Conservation (phyloP, 192 early-diverging fungal genomes). For the Geranomyces variabilis region DNA sequence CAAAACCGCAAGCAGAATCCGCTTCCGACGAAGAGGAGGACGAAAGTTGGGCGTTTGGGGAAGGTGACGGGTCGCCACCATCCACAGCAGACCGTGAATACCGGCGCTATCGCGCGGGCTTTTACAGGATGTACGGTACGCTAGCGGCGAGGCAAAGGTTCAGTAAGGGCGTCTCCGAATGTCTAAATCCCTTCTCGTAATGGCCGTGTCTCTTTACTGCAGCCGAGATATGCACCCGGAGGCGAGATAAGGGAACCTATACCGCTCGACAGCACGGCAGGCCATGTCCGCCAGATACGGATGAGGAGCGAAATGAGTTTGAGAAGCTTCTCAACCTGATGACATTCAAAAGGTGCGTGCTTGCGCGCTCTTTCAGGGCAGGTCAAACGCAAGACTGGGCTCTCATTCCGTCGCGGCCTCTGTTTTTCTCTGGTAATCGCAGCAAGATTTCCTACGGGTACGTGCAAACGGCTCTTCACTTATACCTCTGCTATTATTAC, state of each 20-base stretch:
- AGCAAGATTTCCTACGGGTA: conserved; percentile 30
- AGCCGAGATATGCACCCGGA: conserved; percentile 12
- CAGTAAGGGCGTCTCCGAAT: neutral
- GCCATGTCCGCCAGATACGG: conserved; percentile 17
- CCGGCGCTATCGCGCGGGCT: conserved; percentile 32
- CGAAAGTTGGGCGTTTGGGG: too few species aligned
- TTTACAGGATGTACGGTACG: conserved; percentile 30
- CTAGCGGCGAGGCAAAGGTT: neutral
- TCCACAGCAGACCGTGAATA: conserved; percentile 18
- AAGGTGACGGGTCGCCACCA: neutral
- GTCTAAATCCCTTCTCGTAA: neutral
- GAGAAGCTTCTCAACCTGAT: conserved; percentile 2
- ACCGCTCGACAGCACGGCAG: neutral
- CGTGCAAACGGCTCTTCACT: conserved; percentile 7
- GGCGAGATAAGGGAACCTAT: neutral
- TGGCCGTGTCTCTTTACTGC: neutral
- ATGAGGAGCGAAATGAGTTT: conserved; percentile 27
- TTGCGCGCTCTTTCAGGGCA: neutral
- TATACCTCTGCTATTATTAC: conserved; percentile 30
- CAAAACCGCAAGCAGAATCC: too few species aligned
- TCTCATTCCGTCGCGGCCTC: neutral
- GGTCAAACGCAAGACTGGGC: neutral
- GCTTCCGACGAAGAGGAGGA: too few species aligned
- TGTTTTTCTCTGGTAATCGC: neutral
- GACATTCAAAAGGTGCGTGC: conserved; percentile 24